Evolutionary conservation across 345 rosid genomes (phyloP), one percentile per base, ranked within the genome.

Genomic region (Hirschfeldia incana): DNA sequence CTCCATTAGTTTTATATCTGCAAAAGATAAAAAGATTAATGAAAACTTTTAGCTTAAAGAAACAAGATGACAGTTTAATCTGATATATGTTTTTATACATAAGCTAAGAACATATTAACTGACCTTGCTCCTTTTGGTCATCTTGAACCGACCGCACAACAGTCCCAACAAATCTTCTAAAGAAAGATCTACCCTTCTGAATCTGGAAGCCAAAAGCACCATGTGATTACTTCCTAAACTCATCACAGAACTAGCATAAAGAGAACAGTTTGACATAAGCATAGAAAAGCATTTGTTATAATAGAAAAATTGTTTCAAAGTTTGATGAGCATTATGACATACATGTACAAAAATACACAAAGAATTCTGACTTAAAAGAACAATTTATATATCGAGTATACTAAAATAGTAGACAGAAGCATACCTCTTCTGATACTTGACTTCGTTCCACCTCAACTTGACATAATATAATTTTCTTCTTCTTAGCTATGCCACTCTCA

Each of bases 101-200:
- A 27, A 15, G 59, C 44, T 27, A 64, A 69, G 5, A 81, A 51
- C 57, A 59, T 64, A 60, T 67, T 64, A 58, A 72, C 78, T 70
- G 29, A 94, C 99, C 98, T 93, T 93, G 96, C 89, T 95, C 98
- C 84, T 89, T 94, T 80, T 94, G 94, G 83, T 92, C 98, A 79
- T 94, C 98, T 78, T 94, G 98, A 76, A 90, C 93, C 4, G 98
- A 88, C 65, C 97, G 89, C 64, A 94, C 98, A 74, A 94, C 94
- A 3, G 94, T 92, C 80, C 95, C 92, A 42, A 92, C 97, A 75
- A 94, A 91, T 80, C 98, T 86, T 83, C 86, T 91, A 65, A 92
- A 87, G 79, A 94, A 85, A 64, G 98, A 94, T 83, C 80, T 90
- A 67, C 89, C 88, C 79, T 89, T 93, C 72, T 87, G 82, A 28